Evolutionary conservation across 1,284 basidiomycete species (phyloP).

Genomic region (Boletellus sp.): DNA sequence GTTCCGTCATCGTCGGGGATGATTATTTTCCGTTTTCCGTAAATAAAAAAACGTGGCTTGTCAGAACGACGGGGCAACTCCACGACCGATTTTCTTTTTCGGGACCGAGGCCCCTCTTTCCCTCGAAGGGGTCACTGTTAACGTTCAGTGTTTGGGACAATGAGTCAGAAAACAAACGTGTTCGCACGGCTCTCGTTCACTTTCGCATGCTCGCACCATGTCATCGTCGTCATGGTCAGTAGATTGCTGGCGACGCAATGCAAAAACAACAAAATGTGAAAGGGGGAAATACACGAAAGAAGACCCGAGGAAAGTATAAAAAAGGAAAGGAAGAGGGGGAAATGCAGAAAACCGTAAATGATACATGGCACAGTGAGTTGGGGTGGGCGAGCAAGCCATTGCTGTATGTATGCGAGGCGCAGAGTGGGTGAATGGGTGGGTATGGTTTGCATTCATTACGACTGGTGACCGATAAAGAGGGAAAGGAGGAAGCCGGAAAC

Average conservation of each 20-base stretch:
- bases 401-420: constrained; percentile 6
- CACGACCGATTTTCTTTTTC: no score
- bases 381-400: neutral
- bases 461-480: constrained; percentile 5
- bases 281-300: neutral
- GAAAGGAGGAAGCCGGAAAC: neutral
- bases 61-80: no score
- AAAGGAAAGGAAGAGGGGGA: neutral
- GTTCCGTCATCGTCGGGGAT: no score
- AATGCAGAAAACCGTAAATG: constrained; percentile 15
- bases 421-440: constrained; percentile 5
- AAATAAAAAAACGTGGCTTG: no score
- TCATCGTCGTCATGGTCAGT: constrained; percentile 11
- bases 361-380: constrained; percentile 28
- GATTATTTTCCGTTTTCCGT: no score
- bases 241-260: constrained; percentile 18
- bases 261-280: constrained; percentile 2
- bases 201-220: no score
- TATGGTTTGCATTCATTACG: constrained; percentile 21
- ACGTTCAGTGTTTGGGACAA: no score
- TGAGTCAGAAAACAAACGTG: no score
- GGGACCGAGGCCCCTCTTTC: no score
- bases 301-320: neutral
- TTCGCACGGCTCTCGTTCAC: no score
- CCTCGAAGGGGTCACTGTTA: no score